Conservation (phyloP, 2,329 filamentous ascomycete genomes). For the Diaporthe velutina region DNA sequence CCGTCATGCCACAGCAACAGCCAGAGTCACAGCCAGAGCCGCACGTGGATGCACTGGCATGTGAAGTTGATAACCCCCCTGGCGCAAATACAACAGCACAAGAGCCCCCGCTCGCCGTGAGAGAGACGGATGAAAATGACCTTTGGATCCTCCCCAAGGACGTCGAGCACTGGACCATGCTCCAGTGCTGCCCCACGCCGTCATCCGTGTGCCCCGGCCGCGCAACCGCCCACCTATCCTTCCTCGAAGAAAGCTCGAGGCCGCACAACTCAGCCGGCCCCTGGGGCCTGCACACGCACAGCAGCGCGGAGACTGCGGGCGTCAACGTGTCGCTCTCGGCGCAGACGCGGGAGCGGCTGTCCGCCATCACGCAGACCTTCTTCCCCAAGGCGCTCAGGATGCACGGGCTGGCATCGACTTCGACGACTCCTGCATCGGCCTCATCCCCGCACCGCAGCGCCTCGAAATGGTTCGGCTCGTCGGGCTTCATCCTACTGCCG, state of each 20-base stretch:
- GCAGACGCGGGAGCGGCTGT: background rate
- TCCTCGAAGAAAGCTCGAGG: background rate
- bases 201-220: background rate
- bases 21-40: too few relatives aligned
- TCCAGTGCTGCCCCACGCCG: background rate
- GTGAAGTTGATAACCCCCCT: background rate
- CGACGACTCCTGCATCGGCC: too few relatives aligned
- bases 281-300: background rate
- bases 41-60: too few relatives aligned
- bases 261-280: background rate
- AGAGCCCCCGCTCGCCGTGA: background rate
- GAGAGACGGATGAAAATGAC: background rate
- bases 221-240: background rate
- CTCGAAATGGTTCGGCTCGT: conserved; percentile 2
- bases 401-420: background rate
- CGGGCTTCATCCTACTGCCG: background rate
- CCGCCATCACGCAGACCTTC: background rate
- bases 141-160: background rate
- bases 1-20: background rate
- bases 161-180: background rate
- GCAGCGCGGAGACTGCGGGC: background rate
- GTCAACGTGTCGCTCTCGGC: background rate
- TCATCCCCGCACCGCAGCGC: background rate
- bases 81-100: background rate
- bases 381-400: background rate